Percentiles rank a stretch among this genome's conserved stretches.
Evolutionary conservation across 441 rosid genomes (phyloP).

Genomic region (Corymbia calophylla): DNA sequence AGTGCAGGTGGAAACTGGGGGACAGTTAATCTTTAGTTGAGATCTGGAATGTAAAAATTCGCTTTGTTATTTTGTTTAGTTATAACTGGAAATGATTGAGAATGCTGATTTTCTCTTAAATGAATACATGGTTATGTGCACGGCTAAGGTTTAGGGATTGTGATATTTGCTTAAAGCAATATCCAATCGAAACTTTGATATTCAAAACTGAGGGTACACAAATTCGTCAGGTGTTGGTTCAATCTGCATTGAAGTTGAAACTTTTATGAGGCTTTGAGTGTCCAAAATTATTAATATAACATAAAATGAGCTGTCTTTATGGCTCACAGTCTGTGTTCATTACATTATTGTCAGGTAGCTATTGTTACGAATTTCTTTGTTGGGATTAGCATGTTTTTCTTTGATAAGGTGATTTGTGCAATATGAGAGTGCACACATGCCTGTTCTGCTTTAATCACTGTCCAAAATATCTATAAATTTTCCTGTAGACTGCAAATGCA

Average conservation of each 20-base stretch:
- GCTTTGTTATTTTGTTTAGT: background rate
- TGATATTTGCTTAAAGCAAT: background rate
- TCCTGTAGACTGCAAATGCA: background rate
- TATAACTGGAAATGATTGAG: background rate
- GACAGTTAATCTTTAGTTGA: background rate
- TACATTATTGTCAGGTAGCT: background rate
- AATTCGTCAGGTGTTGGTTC: background rate
- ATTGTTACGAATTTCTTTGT: background rate
- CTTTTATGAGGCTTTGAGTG: background rate
- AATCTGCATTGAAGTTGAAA: background rate
- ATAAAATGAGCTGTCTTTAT: background rate
- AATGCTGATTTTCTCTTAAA: background rate
- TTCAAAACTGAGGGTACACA: background rate
- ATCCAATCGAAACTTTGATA: background rate
- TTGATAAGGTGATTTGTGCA: background rate
- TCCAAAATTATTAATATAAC: background rate
- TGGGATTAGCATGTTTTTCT: background rate
- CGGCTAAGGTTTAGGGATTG: background rate
- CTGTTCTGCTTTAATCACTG: background rate
- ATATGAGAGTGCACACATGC: background rate
- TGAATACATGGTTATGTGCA: background rate
- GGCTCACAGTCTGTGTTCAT: background rate
- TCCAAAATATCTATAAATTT: background rate
- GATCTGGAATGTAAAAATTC: background rate
- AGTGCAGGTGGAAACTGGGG: background rate